phyloP scores from a whole-genome alignment of 2,329 filamentous ascomycete genomes.

The Xylariaceae sp. region DNA sequence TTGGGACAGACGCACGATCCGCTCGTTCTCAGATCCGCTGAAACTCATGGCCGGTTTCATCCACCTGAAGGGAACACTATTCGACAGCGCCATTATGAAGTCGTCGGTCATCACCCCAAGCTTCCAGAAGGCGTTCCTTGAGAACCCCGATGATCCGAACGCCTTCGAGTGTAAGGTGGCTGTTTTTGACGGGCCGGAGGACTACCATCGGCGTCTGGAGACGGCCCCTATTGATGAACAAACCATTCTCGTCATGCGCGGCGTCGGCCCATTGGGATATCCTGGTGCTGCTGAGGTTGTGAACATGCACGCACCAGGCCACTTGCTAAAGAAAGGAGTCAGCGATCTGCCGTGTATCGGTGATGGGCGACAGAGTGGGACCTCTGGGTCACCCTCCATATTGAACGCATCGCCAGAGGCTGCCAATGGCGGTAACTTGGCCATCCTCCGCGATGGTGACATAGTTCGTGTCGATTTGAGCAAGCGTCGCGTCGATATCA shows the following conservation, averaged over 20 bases:
- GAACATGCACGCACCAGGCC: slow-evolving; percentile 47
- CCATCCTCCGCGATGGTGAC: slow-evolving; percentile 47
- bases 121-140: slow-evolving; percentile 43
- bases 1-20: slow-evolving; percentile 48
- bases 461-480: slow-evolving; percentile 46
- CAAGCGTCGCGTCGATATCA: slow-evolving; percentile 45
- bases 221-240: slow-evolving; percentile 37
- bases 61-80: slow-evolving; percentile 44
- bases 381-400: slow-evolving; percentile 51
- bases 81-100: slow-evolving; percentile 52
- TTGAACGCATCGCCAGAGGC: slow-evolving; percentile 54
- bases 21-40: slow-evolving; percentile 41
- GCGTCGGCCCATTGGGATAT: slow-evolving; percentile 46
- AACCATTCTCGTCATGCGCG: slow-evolving; percentile 47
- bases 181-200: slow-evolving; percentile 49
- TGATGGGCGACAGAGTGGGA: slow-evolving; percentile 52
- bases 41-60: slow-evolving; percentile 49
- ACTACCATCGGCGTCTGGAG: slow-evolving; percentile 43
- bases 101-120: slow-evolving; percentile 45
- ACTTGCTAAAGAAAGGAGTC: slow-evolving; percentile 42
- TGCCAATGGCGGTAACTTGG: slow-evolving; percentile 50
- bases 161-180: slow-evolving; percentile 45
- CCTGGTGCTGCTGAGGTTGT: slow-evolving; percentile 50
- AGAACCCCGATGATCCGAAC: slow-evolving; percentile 42
- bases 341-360: slow-evolving; percentile 48